Percentiles rank a stretch among this genome's conserved stretches.
Evolutionary conservation across 257 asterid species (phyloP).

Genomic region (Solanum chilense): DNA sequence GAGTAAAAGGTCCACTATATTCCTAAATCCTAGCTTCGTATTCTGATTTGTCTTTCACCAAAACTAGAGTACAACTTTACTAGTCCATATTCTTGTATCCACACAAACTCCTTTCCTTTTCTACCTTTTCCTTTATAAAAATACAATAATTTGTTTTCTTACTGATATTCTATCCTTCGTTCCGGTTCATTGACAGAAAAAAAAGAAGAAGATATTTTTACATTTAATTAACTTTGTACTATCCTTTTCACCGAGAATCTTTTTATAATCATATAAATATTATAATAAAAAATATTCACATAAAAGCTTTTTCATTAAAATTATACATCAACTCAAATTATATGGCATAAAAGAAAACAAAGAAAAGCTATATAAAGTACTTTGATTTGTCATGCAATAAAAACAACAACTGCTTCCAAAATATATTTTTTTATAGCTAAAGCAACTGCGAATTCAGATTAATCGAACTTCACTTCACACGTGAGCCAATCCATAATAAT

Average conservation of each 20-base stretch:
- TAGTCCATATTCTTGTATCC: background rate
- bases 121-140: background rate
- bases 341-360: background rate
- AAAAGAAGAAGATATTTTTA: background rate
- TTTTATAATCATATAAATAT: background rate
- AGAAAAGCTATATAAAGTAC: no score
- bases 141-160: background rate
- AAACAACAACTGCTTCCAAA: no score
- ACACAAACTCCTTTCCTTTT: background rate
- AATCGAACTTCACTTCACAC: background rate
- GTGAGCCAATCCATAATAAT: conserved; percentile 33
- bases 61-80: background rate
- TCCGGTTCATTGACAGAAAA: background rate
- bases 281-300: no score
- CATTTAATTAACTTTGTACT: background rate
- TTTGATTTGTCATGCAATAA: no score
- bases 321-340: background rate
- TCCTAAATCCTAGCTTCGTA: background rate
- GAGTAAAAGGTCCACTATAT: background rate
- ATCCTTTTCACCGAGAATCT: background rate
- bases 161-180: background rate
- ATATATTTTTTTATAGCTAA: no score
- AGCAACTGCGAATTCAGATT: rapidly evolving
- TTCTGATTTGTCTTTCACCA: background rate
- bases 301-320: no score